Evolutionary conservation across 2,329 filamentous ascomycete species (phyloP), one percentile per base, ranked within the genome.

Genomic region (Aspergillus pseudotamarii): DNA sequence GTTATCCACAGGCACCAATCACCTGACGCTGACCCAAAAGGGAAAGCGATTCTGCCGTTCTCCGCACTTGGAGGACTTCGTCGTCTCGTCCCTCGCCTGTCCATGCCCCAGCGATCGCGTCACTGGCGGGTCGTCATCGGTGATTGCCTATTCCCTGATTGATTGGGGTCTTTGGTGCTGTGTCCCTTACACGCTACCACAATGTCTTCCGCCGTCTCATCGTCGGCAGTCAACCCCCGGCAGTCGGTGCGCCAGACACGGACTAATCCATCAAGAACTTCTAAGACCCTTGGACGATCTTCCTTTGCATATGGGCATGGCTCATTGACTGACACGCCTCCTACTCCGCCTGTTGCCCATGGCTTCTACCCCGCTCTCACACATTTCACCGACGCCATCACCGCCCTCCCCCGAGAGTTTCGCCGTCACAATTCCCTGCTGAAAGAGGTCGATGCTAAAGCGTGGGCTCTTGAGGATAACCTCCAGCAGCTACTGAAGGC

Each of bases 391-490:
- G 94, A 98, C 78, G 90, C 93, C 66, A 93, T 98, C 75, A 90
- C 93, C 58, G 94, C 94, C 45, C 87, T 99, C 30, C 95, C 95
- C 5, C 94, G 94, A 77, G 95, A 99, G 81, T 92, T 97, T 57
- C 93, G 97, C 71, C 90, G 93, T 75, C 94, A 99, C 78, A 97
- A 97, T 72, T 97, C 94, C 38, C 86, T 98, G 61, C 85, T 99
- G 70, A 97, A 97, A 78, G 95, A 99, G 81, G 95, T 98, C 55
- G 95, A 99, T 81, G 94, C 94, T 66, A 99, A 99, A 81, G 91
- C 96, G 68, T 95, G 94, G 79, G 89, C 89, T 30, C 91, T 95
- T 8, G 93, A 97, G 76, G 91, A 95, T 71, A 86, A 90, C 73
- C 85, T 99, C 63, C 89, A 91, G 73, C 86, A 90, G 73, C 85